phyloP scores from a whole-genome alignment of 2,329 filamentous ascomycete genomes.

The Furcasterigmium sp. region DNA sequence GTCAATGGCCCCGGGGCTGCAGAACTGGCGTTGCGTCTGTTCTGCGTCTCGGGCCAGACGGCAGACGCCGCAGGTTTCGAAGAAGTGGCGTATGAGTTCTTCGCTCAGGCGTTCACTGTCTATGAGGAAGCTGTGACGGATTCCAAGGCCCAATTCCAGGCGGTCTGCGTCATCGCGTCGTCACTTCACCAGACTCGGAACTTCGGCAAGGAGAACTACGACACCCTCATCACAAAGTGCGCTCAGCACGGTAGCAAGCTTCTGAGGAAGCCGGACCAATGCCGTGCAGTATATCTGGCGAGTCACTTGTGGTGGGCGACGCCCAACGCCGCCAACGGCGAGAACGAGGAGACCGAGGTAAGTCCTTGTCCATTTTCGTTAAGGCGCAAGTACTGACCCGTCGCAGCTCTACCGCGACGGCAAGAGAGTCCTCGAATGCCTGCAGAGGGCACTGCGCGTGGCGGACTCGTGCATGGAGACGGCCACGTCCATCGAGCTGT shows the following conservation, averaged over 20 bases:
- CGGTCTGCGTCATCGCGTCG: constrained; percentile 88
- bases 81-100: constrained; percentile 96
- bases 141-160: constrained; percentile 95
- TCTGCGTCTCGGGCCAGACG: constrained; percentile 86
- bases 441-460: constrained; percentile 90
- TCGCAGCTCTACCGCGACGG: constrained; percentile 90
- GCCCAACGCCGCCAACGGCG: constrained; percentile 69
- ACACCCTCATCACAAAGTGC: constrained; percentile 96
- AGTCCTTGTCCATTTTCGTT: constrained; percentile 31
- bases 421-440: constrained; percentile 91
- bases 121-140: constrained; percentile 97
- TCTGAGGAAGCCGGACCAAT: constrained; percentile 96
- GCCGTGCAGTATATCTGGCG: constrained; percentile 90
- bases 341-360: constrained; percentile 77
- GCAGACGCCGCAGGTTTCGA: constrained; percentile 89
- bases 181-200: constrained; percentile 83
- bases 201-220: constrained; percentile 96
- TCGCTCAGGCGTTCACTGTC: constrained; percentile 95
- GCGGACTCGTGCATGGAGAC: constrained; percentile 99
- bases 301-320: constrained; percentile 98
- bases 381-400: constrained; percentile 18
- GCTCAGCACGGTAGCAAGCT: constrained; percentile 95
- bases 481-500: constrained; percentile 92
- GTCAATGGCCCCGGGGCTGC: constrained; percentile 73
- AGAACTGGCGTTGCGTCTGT: constrained; percentile 83